Conservation (phyloP, 2,329 filamentous ascomycete genomes). For the Myotisia sp. region DNA sequence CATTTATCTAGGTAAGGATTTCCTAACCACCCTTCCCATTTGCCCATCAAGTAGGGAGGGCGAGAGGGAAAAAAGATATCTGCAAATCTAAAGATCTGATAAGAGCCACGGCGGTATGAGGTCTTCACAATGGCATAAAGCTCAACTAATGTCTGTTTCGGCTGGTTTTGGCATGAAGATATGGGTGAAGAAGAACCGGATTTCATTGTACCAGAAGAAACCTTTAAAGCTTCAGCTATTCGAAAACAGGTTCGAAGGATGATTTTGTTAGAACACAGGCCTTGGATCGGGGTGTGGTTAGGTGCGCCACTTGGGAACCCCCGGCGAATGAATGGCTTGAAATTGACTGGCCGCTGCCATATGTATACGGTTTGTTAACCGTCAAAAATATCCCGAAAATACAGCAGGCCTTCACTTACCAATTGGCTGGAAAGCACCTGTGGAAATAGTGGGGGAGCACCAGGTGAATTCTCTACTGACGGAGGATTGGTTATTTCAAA, state of each 20-base stretch:
- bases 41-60: conserved; percentile 7
- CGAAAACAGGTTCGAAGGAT: conserved; percentile 12
- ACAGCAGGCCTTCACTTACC: too few relatives aligned
- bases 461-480: too few relatives aligned
- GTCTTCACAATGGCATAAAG: conserved; percentile 12
- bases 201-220: not conserved
- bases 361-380: too few relatives aligned
- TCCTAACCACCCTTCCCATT: conserved; percentile 7
- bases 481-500: too few relatives aligned
- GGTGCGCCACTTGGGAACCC: conserved; percentile 4
- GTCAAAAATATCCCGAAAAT: too few relatives aligned
- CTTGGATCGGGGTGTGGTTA: conserved; percentile 9
- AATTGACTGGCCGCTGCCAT: not conserved
- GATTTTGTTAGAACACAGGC: conserved; percentile 7
- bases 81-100: conserved; percentile 10
- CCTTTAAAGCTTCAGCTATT: conserved; percentile 8
- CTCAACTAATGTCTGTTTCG: conserved; percentile 7
- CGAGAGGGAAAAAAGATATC: conserved; percentile 10
- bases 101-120: conserved; percentile 8
- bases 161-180: not conserved
- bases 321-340: conserved; percentile 5
- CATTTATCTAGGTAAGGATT: conserved; percentile 5
- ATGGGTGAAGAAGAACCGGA: not conserved
- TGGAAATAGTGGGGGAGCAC: too few relatives aligned
- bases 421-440: too few relatives aligned